These are phyloP conservation scores for Cladosporium halotolerans DNA, from an alignment of 2,329 filamentous ascomycete species.

Conservation along the genomic window DNA sequence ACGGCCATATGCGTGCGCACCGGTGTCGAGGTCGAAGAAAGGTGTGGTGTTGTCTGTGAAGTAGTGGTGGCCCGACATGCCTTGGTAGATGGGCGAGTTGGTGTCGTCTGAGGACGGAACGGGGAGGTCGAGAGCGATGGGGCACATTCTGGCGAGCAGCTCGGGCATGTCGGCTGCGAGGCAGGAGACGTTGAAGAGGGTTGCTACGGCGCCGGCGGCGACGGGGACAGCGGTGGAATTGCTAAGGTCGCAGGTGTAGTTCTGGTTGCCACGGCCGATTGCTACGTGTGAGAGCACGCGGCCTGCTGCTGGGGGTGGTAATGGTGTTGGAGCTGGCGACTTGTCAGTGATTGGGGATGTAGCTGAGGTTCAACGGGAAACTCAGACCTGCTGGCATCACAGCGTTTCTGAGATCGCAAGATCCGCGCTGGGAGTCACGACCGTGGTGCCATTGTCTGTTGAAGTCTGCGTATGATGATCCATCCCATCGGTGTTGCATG, in stretches of 20 bases:
- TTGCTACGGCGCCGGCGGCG: constrained; percentile 67
- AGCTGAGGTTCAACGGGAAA: not conserved
- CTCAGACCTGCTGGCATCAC: constrained; percentile 18
- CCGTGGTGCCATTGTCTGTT: constrained; percentile 13
- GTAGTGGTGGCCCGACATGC: constrained; percentile 71
- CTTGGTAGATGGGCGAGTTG: constrained; percentile 50
- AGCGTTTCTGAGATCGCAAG: constrained; percentile 19
- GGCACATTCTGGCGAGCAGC: constrained; percentile 58
- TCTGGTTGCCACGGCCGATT: constrained; percentile 82
- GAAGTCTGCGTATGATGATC: constrained; percentile 15
- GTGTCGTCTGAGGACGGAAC: constrained; percentile 34
- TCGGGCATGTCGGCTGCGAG: constrained; percentile 63
- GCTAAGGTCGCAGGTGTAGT: constrained; percentile 70
- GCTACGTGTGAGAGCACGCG: constrained; percentile 69
- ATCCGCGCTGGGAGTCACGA: constrained; percentile 11
- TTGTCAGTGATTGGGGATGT: not conserved
- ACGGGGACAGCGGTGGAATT: constrained; percentile 57
- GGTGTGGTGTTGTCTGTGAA: constrained; percentile 67
- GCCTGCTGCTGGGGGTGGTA: constrained; percentile 56
- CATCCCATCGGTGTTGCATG: constrained; percentile 1
- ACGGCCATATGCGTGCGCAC: constrained; percentile 47
- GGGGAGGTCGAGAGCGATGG: constrained; percentile 62
- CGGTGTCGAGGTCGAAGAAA: constrained; percentile 69
- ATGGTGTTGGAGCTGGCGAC: constrained; percentile 33
- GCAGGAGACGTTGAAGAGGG: constrained; percentile 83